These are phyloP conservation scores for Thraustochytrium striatum DNA, from an alignment of 352 stramenopile genomes.

Conservation along the genomic window DNA sequence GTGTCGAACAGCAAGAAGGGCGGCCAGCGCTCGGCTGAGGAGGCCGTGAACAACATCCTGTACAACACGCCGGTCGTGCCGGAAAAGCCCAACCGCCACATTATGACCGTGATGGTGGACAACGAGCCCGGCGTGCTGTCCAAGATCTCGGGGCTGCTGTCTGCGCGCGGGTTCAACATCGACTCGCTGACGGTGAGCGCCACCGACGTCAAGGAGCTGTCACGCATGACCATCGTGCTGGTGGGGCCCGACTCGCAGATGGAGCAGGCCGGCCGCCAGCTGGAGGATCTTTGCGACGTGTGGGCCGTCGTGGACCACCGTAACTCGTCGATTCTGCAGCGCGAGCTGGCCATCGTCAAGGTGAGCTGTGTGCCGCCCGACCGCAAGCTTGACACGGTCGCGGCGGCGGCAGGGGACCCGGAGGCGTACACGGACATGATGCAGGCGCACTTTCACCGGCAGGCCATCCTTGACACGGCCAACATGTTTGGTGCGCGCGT, in stretches of 20 bases:
- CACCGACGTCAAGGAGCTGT: conserved; percentile 48
- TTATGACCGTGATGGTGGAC: conserved; percentile 42
- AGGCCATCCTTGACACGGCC: conserved; percentile 42
- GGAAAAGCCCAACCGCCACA: conserved; percentile 38
- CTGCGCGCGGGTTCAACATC: conserved; percentile 48
- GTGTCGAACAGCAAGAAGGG: conserved; percentile 1
- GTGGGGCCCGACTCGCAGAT: conserved; percentile 46
- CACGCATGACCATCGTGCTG: conserved; percentile 36
- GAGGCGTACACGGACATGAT: conserved; percentile 44
- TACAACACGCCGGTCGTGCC: conserved; percentile 45
- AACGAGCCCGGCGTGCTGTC: conserved; percentile 40
- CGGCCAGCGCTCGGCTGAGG: conserved; percentile 25
- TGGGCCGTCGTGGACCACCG: conserved; percentile 46
- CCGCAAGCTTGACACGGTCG: not conserved
- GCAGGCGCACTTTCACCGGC: conserved; percentile 40
- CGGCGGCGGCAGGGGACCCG: not conserved
- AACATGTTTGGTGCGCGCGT: conserved; percentile 43
- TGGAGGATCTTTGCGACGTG: conserved; percentile 46
- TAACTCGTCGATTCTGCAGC: conserved; percentile 35
- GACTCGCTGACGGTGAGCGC: conserved; percentile 44
- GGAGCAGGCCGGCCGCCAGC: conserved; percentile 44
- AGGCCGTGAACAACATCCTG: conserved; percentile 50
- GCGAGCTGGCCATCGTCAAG: conserved; percentile 48
- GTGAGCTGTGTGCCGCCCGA: conserved; percentile 28
- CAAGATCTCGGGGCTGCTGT: conserved; percentile 46